These are phyloP conservation scores for Populus hybrid DNA, from an alignment of 441 rosid genomes.

Conservation along the genomic window DNA sequence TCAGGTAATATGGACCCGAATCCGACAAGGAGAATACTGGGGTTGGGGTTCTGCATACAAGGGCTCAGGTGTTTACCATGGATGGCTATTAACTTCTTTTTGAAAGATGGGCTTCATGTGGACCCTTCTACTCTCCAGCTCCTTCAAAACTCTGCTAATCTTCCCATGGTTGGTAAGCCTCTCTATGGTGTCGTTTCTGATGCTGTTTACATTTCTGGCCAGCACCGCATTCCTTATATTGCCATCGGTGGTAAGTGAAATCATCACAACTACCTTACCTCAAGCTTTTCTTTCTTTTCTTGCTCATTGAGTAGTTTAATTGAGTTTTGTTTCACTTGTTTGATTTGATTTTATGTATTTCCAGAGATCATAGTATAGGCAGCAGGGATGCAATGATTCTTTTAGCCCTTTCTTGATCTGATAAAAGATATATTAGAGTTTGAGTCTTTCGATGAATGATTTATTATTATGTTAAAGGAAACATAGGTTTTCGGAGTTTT, in stretches of 20 bases:
- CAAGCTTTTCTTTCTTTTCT: background rate
- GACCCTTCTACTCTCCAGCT: conserved; percentile 80
- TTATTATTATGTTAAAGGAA: background rate
- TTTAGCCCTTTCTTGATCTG: background rate
- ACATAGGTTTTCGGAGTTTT: background rate
- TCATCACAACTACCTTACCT: background rate
- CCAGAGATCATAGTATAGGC: background rate
- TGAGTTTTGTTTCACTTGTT: background rate
- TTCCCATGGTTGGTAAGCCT: conserved; percentile 90
- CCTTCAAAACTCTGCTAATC: conserved; percentile 76
- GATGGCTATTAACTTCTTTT: conserved; percentile 75
- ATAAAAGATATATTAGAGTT: background rate
- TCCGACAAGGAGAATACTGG: conserved; percentile 49
- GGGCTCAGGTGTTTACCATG: conserved; percentile 90
- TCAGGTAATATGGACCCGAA: conserved; percentile 13
- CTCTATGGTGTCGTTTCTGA: conserved; percentile 78
- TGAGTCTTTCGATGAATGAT: background rate
- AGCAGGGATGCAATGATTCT: background rate
- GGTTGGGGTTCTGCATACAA: conserved; percentile 81
- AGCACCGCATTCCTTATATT: conserved; percentile 87
- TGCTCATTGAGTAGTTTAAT: background rate
- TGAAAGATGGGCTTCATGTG: conserved; percentile 70
- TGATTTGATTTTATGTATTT: too few relatives aligned
- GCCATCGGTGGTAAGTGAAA: conserved; percentile 65
- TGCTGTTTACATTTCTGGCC: conserved; percentile 63